Evolutionary conservation across 495 filamentous ascomycete species (phyloP).

Genomic region (Letharia columbiana): DNA sequence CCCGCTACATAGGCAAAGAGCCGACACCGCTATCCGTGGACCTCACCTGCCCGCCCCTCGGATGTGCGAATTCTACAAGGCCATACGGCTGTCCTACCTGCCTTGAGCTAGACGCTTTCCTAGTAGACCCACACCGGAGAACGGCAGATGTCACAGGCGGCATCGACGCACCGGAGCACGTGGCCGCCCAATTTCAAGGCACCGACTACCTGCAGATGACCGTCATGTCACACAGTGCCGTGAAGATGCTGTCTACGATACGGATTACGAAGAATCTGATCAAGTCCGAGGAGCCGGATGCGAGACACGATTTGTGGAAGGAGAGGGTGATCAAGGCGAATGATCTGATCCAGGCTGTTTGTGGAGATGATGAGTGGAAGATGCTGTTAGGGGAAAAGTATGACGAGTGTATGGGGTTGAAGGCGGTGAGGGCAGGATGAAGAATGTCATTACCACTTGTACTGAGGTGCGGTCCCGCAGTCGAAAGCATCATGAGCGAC

Average conservation of each 20-base stretch:
- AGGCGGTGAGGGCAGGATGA: not conserved
- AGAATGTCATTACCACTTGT: fast-evolving
- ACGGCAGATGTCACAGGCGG: not conserved
- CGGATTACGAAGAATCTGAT: not conserved
- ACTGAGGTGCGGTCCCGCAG: not conserved
- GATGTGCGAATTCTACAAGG: not conserved
- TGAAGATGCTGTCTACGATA: not conserved
- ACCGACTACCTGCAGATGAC: not conserved
- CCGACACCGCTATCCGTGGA: not conserved
- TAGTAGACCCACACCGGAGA: not conserved
- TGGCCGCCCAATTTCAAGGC: not conserved
- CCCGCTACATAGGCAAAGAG: not conserved
- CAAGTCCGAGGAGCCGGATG: not conserved
- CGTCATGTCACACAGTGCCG: not conserved
- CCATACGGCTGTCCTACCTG: not conserved
- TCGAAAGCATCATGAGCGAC: not conserved
- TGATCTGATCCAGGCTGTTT: not conserved
- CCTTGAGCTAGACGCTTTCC: not conserved
- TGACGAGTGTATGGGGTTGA: not conserved
- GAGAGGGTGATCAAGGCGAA: not conserved
- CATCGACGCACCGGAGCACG: not conserved
- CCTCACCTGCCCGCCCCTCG: not conserved
- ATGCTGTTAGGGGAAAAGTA: not conserved
- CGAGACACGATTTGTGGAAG: not conserved
- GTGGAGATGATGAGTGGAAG: not conserved